Percentiles rank a stretch among this genome's conserved stretches.
Evolutionary conservation across 2,329 filamentous ascomycete genomes (phyloP).

Genomic region (Lomentospora prolificans): DNA sequence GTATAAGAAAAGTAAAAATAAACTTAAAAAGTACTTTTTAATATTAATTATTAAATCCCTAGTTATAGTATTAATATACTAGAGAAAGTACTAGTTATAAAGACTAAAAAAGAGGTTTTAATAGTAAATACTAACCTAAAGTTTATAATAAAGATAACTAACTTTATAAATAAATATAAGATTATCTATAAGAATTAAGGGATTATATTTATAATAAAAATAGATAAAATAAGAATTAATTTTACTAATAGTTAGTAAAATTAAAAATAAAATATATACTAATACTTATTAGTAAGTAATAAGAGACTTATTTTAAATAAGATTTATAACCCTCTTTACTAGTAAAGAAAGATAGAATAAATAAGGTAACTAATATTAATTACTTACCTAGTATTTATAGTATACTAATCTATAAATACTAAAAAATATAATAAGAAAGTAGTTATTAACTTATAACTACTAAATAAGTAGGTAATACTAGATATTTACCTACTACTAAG

Average conservation of each 20-base stretch:
- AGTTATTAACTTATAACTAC: slow-evolving; percentile 4
- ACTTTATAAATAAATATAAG: background rate
- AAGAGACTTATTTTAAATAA: background rate
- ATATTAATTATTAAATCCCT: background rate
- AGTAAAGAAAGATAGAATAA: background rate
- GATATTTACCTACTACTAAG: background rate
- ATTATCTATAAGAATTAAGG: background rate
- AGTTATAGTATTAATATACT: too few species aligned
- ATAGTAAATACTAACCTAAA: too few species aligned
- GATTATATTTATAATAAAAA: background rate
- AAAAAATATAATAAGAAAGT: background rate
- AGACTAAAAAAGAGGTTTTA: background rate
- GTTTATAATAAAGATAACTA: too few species aligned
- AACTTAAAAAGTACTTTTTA: background rate
- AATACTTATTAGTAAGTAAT: background rate
- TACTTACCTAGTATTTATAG: background rate
- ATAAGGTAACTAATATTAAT: background rate
- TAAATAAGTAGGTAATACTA: background rate
- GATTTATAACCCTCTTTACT: background rate
- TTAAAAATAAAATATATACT: too few species aligned
- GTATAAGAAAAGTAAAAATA: too few species aligned
- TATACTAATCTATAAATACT: background rate
- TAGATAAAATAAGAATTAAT: background rate
- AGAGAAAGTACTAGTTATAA: too few species aligned
- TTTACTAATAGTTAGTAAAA: background rate